Percentiles rank a stretch among this genome's conserved stretches.
phyloP scores from a whole-genome alignment of 202 grass and related monocot species.

The Setaria italica region DNA sequence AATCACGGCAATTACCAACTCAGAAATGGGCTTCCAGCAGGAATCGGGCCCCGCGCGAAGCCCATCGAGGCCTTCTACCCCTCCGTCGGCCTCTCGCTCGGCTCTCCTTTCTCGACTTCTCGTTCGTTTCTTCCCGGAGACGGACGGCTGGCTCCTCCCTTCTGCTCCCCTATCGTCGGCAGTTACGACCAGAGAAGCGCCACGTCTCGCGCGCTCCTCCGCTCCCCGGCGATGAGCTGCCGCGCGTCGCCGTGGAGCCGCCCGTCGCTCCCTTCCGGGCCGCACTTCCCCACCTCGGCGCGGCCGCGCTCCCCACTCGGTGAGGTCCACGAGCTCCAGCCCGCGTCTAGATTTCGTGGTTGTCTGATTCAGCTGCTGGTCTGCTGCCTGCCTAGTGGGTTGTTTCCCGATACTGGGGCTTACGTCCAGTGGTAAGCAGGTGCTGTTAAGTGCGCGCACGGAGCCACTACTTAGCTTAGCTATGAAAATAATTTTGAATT shows the following conservation, averaged over 20 bases:
- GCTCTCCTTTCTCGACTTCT: too few species aligned
- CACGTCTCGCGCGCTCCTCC: constrained; percentile 39
- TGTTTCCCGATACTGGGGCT: background rate
- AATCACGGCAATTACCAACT: too few species aligned
- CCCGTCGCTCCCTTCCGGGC: constrained; percentile 26
- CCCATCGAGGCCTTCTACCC: background rate
- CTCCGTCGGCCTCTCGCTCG: background rate
- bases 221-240: constrained; percentile 52
- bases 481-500: background rate
- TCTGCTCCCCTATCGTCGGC: constrained; percentile 3
- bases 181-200: constrained; percentile 35
- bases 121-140: constrained; percentile 5
- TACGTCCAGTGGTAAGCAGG: background rate
- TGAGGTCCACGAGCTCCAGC: constrained; percentile 34
- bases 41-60: too few species aligned
- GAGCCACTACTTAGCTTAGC: background rate
- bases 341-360: background rate
- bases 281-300: constrained; percentile 13
- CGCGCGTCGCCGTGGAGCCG: constrained; percentile 44
- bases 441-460: background rate
- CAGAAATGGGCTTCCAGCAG: too few species aligned
- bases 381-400: background rate
- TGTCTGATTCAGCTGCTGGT: constrained; percentile 19
- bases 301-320: constrained; percentile 31
- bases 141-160: background rate